These are phyloP conservation scores for Nitzschia sp. DNA, from an alignment of 108 stramenopile genomes.

Conservation along the genomic window DNA sequence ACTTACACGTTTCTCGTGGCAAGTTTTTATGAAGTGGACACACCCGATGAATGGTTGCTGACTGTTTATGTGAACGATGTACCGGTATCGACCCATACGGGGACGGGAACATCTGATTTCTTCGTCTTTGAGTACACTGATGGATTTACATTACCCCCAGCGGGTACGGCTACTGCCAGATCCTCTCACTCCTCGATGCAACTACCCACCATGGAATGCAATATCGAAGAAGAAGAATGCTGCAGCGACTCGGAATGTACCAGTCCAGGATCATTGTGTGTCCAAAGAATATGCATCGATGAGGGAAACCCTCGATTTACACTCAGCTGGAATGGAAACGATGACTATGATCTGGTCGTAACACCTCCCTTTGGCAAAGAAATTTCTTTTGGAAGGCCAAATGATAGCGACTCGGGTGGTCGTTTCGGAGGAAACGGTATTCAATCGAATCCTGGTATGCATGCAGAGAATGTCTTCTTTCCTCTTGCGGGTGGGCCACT, in stretches of 20 bases:
- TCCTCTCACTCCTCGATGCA: neutral
- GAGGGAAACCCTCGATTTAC: conserved; percentile 40
- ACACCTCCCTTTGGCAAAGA: conserved; percentile 25
- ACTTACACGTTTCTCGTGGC: conserved; percentile 20
- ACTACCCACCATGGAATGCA: neutral
- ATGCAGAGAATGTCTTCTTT: conserved; percentile 32
- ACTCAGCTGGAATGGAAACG: conserved; percentile 30
- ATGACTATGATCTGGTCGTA: conserved; percentile 26
- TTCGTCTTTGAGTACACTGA: conserved; percentile 8
- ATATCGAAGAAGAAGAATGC: conserved; percentile 19
- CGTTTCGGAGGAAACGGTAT: conserved; percentile 11
- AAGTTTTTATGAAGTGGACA: neutral
- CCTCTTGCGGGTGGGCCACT: conserved; percentile 14
- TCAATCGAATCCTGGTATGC: conserved; percentile 19
- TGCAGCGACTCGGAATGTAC: conserved; percentile 27
- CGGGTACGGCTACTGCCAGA: neutral
- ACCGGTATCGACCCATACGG: conserved; percentile 6
- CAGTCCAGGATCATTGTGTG: conserved; percentile 9
- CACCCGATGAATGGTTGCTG: conserved; percentile 10
- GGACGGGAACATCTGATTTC: conserved; percentile 4
- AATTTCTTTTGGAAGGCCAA: conserved; percentile 5
- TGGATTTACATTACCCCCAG: conserved; percentile 6
- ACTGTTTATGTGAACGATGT: conserved; percentile 18
- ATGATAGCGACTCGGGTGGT: conserved; percentile 26
- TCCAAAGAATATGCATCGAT: conserved; percentile 32